A percentile compares a stretch with the other conserved stretches of the same genome.
Evolutionary conservation across 2,329 filamentous ascomycete genomes (phyloP).

Genomic region (Aureobasidium musti): DNA sequence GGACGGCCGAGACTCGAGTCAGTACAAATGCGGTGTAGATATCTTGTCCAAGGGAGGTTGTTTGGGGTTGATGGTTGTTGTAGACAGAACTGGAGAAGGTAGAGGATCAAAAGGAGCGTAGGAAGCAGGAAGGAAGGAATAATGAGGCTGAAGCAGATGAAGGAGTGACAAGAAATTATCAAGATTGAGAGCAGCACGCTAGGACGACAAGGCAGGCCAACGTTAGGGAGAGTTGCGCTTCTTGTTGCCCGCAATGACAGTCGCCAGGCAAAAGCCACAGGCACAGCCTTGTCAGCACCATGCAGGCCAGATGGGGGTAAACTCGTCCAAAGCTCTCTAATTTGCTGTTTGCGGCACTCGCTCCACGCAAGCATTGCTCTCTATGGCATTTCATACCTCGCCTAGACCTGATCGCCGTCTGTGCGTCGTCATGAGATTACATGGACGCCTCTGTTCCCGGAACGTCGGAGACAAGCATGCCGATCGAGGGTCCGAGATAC

Average conservation of each 20-base stretch:
- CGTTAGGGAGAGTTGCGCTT: conserved; percentile 26
- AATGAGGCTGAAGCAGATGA: conserved; percentile 8
- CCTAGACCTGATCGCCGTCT: neutral
- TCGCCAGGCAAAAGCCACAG: neutral
- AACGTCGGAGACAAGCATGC: neutral
- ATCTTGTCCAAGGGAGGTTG: neutral
- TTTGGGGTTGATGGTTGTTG: neutral
- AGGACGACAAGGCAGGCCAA: conserved; percentile 4
- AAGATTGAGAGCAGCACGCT: conserved; percentile 10
- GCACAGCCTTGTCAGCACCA: neutral
- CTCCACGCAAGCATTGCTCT: conserved; percentile 6
- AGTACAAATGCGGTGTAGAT: neutral
- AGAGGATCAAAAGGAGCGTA: neutral
- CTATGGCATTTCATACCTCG: neutral
- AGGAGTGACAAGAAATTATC: conserved; percentile 24
- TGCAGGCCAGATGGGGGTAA: neutral
- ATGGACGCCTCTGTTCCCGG: no score
- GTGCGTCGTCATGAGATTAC: neutral
- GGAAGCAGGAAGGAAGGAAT: neutral
- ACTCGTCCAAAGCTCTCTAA: neutral
- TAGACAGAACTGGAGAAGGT: neutral
- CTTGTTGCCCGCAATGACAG: conserved; percentile 12
- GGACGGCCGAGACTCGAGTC: conserved; percentile 18
- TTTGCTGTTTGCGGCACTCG: neutral
- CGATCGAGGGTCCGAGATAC: conserved; percentile 3